phyloP scores from a whole-genome alignment of 2,329 filamentous ascomycete species.

The Aureobasidium mangrovei region DNA sequence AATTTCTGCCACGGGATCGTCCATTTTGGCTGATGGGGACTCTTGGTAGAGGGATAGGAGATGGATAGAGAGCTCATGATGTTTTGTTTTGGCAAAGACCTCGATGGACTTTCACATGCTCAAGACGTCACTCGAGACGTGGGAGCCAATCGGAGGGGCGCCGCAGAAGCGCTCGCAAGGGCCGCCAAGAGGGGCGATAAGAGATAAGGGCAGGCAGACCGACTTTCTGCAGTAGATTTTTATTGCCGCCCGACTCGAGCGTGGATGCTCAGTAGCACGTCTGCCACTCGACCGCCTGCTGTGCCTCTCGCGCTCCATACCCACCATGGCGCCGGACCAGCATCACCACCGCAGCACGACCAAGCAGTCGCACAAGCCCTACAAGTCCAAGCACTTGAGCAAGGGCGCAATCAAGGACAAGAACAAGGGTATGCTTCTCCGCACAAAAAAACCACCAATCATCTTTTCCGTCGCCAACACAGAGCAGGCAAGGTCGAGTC shows the following conservation, averaged over 20 bases:
- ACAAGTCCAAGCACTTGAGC: constrained; percentile 84
- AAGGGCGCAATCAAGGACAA: constrained; percentile 80
- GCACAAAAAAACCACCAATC: neutral
- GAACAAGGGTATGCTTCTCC: constrained; percentile 51
- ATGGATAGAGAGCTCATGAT: neutral
- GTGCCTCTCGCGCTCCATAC: neutral
- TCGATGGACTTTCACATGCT: constrained; percentile 9
- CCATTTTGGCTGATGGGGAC: neutral
- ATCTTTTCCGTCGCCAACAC: neutral
- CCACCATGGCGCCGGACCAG: constrained; percentile 61
- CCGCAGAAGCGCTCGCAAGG: neutral
- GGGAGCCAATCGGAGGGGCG: neutral
- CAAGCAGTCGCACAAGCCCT: constrained; percentile 78
- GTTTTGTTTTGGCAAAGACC: neutral
- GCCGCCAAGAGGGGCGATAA: constrained; percentile 4
- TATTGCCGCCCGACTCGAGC: neutral
- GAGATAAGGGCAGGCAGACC: neutral
- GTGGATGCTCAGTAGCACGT: too few relatives aligned
- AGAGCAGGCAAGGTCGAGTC: constrained; percentile 56
- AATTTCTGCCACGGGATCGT: constrained; percentile 49
- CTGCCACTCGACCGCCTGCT: too few relatives aligned
- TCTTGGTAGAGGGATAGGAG: neutral
- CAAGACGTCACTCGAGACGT: neutral
- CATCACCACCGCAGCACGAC: constrained; percentile 92
- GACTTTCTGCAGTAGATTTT: neutral